Percentiles rank a stretch among this genome's conserved stretches.
Conservation (phyloP, 257 asterid species). For the Leptodermis oblonga region DNA sequence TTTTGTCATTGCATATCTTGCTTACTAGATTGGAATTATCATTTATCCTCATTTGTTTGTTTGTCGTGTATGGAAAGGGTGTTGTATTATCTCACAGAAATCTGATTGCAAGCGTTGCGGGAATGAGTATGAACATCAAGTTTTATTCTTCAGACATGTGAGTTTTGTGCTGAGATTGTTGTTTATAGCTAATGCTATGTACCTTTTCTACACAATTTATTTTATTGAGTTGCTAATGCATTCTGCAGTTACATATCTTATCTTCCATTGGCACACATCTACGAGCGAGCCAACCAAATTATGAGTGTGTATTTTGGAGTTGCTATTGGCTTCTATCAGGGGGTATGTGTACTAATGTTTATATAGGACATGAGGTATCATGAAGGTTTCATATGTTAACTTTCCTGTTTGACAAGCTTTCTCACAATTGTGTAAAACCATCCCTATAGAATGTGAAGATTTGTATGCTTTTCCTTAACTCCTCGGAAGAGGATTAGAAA, state of each 20-base stretch:
- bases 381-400: neutral
- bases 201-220: constrained; percentile 5
- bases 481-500: neutral
- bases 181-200: constrained; percentile 8
- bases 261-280: constrained; percentile 97
- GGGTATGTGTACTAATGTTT: constrained; percentile 42
- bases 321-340: constrained; percentile 90
- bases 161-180: constrained; percentile 36
- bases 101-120: constrained; percentile 78
- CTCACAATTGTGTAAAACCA: neutral
- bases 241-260: constrained; percentile 81
- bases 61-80: constrained; percentile 49
- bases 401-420: neutral
- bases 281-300: constrained; percentile 89
- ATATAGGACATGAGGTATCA: neutral
- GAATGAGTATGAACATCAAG: constrained; percentile 42
- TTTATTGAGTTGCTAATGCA: constrained; percentile 8
- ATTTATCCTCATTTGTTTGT: constrained; percentile 6
- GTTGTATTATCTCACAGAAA: constrained; percentile 79
- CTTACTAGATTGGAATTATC: neutral
- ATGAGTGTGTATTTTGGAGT: constrained; percentile 48
- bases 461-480: neutral
- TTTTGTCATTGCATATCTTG: constrained; percentile 8
- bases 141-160: constrained; percentile 78
- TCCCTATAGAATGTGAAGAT: neutral